Base-by-base conservation (phyloP, 2,329 filamentous ascomycete genomes). In the Aspergillus viridinutans region DNA sequence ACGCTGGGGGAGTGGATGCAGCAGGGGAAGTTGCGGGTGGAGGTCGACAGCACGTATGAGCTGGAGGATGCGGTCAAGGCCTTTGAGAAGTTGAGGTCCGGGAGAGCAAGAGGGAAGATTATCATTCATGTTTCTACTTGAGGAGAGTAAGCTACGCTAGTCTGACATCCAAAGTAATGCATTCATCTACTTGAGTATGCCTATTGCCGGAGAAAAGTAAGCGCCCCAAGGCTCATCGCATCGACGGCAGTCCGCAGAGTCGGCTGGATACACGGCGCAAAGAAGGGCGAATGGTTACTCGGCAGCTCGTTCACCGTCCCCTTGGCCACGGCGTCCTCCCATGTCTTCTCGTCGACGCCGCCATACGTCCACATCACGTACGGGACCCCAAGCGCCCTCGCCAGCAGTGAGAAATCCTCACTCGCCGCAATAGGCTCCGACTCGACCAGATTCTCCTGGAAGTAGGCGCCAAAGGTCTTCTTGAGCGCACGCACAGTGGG, bases 341-440 rank as follows among this genome's bases (percentile, higher is more conserved):
- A 85, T 5, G 72, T 59, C 57, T 75, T 70, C 0, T 71, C 67
- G 55, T 82, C 79, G 10, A 76, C 75, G 0, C 83, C 82, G 1
- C 84, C 84, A 67, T 81, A 85, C 61, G 78, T 71, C 72, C 81
- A 85, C 67, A 84, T 85, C 48, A 75, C 77, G 63, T 76, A 80
- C 8, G 83, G 83, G 50, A 72, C 72, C 2, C 75, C 76, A 49
- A 80, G 76, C 32, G 72, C 72, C 0, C 77, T 81, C 1, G 81
- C 83, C 43, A 87, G 65, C 43, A 81, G 76, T 0, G 78, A 74
- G 61, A 86, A 85, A 60, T 87, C 85, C 64, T 87, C 85, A 54
- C 78, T 82, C 0, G 77, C 80, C 3, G 74, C 69, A 0, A 80
- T 61, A 0, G 74, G 71, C n/a, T 75, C 67, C 17, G 75, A 73